A percentile compares a stretch with the other conserved stretches of the same genome.
phyloP scores from a whole-genome alignment of 495 filamentous ascomycete genomes.

The Neurospora sp. region DNA sequence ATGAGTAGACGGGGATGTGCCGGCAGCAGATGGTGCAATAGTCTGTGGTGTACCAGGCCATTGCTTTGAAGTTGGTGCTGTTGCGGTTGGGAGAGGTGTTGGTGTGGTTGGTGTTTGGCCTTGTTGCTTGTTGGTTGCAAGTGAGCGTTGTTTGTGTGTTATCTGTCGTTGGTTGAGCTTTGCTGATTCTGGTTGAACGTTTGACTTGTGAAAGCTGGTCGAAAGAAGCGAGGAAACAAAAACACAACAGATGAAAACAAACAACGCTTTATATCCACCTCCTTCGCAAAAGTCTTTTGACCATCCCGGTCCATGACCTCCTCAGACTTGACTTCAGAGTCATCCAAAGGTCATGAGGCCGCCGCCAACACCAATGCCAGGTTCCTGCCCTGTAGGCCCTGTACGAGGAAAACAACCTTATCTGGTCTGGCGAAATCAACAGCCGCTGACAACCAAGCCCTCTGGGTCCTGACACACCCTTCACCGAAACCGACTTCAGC shows the following conservation, averaged over 20 bases:
- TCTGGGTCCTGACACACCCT: not conserved
- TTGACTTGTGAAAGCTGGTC: not conserved
- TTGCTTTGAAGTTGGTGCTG: not conserved
- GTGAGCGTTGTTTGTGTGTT: not conserved
- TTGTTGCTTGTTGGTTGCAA: not conserved
- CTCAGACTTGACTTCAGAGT: not conserved
- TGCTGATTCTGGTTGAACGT: not conserved
- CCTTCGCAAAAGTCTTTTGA: not conserved
- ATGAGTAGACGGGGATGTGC: not conserved
- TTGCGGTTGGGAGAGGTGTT: not conserved
- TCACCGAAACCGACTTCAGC: not conserved
- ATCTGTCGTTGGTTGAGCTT: not conserved
- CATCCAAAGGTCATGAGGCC: not conserved
- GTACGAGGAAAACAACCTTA: not conserved
- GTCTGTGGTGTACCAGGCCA: not conserved
- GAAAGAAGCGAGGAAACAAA: not conserved
- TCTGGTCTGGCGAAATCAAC: not conserved
- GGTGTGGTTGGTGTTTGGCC: not conserved
- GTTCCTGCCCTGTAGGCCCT: not conserved
- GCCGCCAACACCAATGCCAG: not conserved
- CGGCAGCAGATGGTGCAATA: not conserved
- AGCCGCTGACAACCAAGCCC: not conserved
- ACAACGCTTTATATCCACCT: not conserved
- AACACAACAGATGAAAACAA: not conserved
- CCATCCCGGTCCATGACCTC: not conserved